phyloP scores from a whole-genome alignment of 129 eudicot genomes.

The Arctium minus region DNA sequence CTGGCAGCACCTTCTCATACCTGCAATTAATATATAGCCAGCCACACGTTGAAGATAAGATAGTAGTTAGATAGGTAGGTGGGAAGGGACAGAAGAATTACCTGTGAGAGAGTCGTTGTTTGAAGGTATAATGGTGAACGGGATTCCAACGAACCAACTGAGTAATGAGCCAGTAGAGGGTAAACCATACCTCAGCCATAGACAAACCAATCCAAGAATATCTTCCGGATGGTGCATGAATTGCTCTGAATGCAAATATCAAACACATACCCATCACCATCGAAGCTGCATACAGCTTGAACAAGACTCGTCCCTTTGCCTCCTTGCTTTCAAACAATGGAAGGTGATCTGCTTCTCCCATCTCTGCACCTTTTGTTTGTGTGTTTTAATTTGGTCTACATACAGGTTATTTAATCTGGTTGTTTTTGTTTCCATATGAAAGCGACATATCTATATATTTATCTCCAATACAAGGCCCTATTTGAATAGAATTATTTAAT shows the following conservation, averaged over 20 bases:
- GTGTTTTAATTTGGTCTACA: not conserved
- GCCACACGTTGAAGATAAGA: constrained; percentile 9
- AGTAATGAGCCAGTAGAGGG: constrained; percentile 30
- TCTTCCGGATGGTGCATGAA: constrained; percentile 21
- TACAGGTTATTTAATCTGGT: not conserved
- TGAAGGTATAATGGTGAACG: constrained; percentile 16
- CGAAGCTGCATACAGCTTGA: constrained; percentile 18
- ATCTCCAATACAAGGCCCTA: not conserved
- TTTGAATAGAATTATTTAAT: not conserved
- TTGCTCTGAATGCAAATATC: constrained; percentile 21
- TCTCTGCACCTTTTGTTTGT: not conserved
- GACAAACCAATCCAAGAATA: constrained; percentile 30
- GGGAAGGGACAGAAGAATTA: not conserved
- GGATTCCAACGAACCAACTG: constrained; percentile 34
- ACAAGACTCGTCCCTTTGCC: constrained; percentile 13
- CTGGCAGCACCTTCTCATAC: constrained; percentile 30
- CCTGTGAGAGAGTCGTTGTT: constrained; percentile 27
- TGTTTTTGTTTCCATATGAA: not conserved
- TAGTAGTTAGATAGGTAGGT: not conserved
- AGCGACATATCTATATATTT: not conserved
- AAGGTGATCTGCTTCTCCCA: constrained; percentile 12
- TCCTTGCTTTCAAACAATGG: constrained; percentile 23
- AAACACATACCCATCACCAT: constrained; percentile 14
- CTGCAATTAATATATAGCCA: not conserved
- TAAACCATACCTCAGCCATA: constrained; percentile 31